phyloP scores from a whole-genome alignment of 2,329 filamentous ascomycete species.

The Fusarium gaditjirri region DNA sequence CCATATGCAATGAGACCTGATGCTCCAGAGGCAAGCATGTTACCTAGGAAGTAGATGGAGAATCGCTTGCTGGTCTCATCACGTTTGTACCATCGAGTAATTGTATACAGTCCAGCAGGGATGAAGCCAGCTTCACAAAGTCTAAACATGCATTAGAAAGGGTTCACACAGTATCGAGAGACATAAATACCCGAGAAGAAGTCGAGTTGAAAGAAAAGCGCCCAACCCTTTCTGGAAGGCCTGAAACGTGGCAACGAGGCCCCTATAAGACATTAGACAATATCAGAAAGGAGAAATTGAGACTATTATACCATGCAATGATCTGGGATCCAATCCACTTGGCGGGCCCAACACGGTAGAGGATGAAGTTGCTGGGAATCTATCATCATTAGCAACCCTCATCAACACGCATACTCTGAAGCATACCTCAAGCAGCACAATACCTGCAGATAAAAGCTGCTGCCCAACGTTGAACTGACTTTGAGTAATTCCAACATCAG shows the following conservation, averaged over 20 bases:
- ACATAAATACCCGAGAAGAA: constrained; percentile 42
- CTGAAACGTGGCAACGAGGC: constrained; percentile 51
- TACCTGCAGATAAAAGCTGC: constrained; percentile 58
- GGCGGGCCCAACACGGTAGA: constrained; percentile 58
- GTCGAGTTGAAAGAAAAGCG: constrained; percentile 52
- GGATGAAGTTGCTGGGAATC: constrained; percentile 58
- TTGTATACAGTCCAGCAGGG: constrained; percentile 56
- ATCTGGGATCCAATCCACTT: constrained; percentile 54
- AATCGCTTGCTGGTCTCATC: constrained; percentile 59
- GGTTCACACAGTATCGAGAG: fast-evolving
- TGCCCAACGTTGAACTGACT: constrained; percentile 61
- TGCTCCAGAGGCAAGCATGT: constrained; percentile 52
- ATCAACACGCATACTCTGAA: too few relatives aligned
- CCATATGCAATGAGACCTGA: constrained; percentile 50
- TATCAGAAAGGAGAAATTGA: background rate
- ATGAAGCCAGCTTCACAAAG: constrained; percentile 49
- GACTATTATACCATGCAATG: constrained; percentile 45
- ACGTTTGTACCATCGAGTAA: constrained; percentile 60
- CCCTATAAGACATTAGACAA: constrained; percentile 27
- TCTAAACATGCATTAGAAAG: background rate
- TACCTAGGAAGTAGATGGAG: constrained; percentile 58
- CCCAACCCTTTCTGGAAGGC: constrained; percentile 50
- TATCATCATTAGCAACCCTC: background rate
- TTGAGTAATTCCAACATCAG: constrained; percentile 58
- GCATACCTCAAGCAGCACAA: constrained; percentile 53